phyloP scores from a whole-genome alignment of 2,329 filamentous ascomycete species.

The Colletotrichum gigasporum region DNA sequence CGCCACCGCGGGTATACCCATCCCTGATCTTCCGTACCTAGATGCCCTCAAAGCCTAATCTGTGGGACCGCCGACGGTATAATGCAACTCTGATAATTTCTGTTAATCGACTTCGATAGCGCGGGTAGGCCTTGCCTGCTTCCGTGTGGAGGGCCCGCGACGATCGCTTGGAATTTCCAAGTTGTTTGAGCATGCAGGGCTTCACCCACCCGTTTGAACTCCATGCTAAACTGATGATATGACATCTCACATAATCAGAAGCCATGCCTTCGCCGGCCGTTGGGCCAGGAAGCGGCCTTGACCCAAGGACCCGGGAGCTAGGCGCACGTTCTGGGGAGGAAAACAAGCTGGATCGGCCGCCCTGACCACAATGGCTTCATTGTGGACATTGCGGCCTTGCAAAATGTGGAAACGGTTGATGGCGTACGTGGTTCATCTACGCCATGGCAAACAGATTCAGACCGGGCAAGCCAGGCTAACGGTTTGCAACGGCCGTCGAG shows the following conservation, averaged over 20 bases:
- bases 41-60: neutral
- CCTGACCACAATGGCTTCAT: conserved; percentile 29
- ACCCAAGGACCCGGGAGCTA: neutral
- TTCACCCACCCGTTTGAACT: too few species aligned
- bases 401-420: conserved; percentile 17
- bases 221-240: neutral
- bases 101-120: too few species aligned
- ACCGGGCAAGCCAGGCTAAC: neutral
- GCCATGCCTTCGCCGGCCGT: neutral
- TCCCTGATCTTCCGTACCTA: neutral
- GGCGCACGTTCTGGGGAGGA: neutral
- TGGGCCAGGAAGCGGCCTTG: neutral
- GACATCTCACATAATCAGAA: neutral
- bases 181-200: too few species aligned
- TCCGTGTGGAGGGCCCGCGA: neutral
- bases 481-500: neutral
- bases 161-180: too few species aligned
- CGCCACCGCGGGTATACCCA: too few species aligned
- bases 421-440: neutral
- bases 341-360: neutral
- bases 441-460: neutral
- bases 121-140: neutral
- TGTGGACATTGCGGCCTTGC: conserved; percentile 22
- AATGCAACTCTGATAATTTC: too few species aligned
- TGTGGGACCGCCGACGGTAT: neutral